Conservation (phyloP, 768 basidiomycete species). For the Leccinum pellstonianum region DNA sequence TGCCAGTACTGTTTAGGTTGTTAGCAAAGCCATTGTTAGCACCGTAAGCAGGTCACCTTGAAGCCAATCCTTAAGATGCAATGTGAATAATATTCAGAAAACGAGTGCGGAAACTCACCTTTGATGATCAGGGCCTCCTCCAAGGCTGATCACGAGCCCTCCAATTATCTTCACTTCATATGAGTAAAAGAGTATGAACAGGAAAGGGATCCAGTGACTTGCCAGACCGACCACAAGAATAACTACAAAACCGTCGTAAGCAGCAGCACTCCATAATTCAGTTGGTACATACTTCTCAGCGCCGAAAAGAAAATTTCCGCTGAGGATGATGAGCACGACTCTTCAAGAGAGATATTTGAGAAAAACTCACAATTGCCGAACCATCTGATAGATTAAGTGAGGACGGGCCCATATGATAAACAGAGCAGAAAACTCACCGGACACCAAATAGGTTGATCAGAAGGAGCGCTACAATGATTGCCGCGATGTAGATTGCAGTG, state of each 20-base stretch:
- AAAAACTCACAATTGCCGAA: constrained; percentile 22
- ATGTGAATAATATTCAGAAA: constrained; percentile 21
- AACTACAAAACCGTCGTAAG: constrained; percentile 24
- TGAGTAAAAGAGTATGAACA: neutral
- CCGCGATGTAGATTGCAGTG: constrained; percentile 40
- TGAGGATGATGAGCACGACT: constrained; percentile 10
- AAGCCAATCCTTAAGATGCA: constrained; percentile 18
- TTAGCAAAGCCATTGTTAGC: neutral
- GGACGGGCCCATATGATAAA: constrained; percentile 31
- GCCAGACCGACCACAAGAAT: constrained; percentile 37
- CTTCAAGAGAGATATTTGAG: neutral
- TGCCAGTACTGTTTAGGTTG: constrained; percentile 19
- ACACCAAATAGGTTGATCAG: constrained; percentile 49
- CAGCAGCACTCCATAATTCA: neutral
- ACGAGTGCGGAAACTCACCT: constrained; percentile 34
- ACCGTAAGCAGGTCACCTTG: neutral
- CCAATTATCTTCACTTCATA: constrained; percentile 28
- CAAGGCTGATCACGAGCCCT: constrained; percentile 55
- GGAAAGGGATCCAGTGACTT: neutral
- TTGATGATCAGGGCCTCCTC: constrained; percentile 54
- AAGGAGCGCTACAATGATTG: constrained; percentile 39
- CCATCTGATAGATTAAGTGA: constrained; percentile 27
- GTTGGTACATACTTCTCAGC: constrained; percentile 19
- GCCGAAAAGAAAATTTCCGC: constrained; percentile 26
- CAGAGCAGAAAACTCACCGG: constrained; percentile 39